Percentiles rank a stretch among this genome's conserved stretches.
Evolutionary conservation across 2,329 filamentous ascomycete species (phyloP).

Genomic region (Scedosporium minutisporum): DNA sequence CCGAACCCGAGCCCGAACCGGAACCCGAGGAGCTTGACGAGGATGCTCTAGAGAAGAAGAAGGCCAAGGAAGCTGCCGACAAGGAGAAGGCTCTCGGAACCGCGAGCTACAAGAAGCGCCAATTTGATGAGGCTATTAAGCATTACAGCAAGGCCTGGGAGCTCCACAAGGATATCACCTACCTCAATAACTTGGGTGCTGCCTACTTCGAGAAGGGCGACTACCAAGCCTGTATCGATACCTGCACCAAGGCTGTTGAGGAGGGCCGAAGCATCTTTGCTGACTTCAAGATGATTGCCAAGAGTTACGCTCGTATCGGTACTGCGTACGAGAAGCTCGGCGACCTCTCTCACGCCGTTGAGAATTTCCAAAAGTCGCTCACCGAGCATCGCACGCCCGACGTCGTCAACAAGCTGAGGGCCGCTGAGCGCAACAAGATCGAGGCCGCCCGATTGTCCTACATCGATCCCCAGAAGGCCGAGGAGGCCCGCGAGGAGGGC

Average conservation of each 20-base stretch:
- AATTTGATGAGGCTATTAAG: constrained; percentile 88
- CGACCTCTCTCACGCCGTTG: constrained; percentile 68
- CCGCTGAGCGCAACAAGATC: constrained; percentile 77
- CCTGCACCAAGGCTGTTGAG: constrained; percentile 79
- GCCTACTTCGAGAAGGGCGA: constrained; percentile 96
- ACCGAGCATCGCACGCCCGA: constrained; percentile 96
- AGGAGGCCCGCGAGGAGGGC: constrained; percentile 88
- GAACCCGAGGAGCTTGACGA: constrained; percentile 66
- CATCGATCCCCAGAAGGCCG: constrained; percentile 82
- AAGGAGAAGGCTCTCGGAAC: constrained; percentile 92
- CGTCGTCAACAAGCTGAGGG: constrained; percentile 82
- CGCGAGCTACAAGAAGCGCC: constrained; percentile 94
- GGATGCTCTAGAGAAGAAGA: constrained; percentile 72
- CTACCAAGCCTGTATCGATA: constrained; percentile 75
- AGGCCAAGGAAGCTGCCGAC: constrained; percentile 87
- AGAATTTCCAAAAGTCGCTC: constrained; percentile 86
- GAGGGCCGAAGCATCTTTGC: constrained; percentile 83
- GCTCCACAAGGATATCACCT: constrained; percentile 88
- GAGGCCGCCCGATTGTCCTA: constrained; percentile 70
- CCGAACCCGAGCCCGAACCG: constrained; percentile 31
- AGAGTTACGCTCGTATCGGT: constrained; percentile 94
- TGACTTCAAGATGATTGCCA: constrained; percentile 97
- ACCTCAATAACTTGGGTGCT: constrained; percentile 91
- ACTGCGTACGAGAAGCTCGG: constrained; percentile 86
- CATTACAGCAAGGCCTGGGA: constrained; percentile 97